Percentiles rank a stretch among this genome's conserved stretches.
Evolutionary conservation across 225 moss, liverwort and hornwort species (phyloP).

Genomic region (Lunularia cruciata): DNA sequence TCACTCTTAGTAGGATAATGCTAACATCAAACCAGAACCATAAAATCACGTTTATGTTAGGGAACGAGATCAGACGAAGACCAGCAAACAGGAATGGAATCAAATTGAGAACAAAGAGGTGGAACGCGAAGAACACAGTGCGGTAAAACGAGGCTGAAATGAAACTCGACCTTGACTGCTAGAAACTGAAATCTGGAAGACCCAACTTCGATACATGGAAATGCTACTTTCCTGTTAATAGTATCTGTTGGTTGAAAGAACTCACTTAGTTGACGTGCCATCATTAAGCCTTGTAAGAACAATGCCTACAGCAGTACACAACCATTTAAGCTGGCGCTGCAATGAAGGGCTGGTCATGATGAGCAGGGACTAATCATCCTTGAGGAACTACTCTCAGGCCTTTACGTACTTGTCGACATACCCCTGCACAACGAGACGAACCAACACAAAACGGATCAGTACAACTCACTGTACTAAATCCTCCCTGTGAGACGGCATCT

Average conservation of each 20-base stretch:
- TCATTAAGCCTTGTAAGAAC: background rate
- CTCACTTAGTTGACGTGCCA: background rate
- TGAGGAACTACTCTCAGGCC: constrained; percentile 30
- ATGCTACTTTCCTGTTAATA: background rate
- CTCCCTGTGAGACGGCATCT: too few species aligned
- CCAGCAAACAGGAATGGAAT: too few species aligned
- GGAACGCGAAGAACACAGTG: too few species aligned
- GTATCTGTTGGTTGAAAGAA: constrained; percentile 11
- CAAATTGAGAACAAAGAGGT: too few species aligned
- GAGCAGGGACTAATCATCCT: background rate
- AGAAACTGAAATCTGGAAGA: background rate
- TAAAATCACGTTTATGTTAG: too few species aligned
- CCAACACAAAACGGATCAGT: too few species aligned
- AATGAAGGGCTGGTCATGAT: background rate
- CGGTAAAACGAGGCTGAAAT: too few species aligned
- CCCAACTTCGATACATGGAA: background rate
- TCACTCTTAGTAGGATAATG: too few species aligned
- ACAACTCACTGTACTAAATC: too few species aligned
- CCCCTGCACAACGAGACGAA: constrained; percentile 57
- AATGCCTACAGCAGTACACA: background rate
- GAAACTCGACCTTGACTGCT: background rate
- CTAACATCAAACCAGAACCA: too few species aligned
- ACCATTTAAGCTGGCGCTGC: background rate
- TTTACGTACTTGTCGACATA: constrained; percentile 89
- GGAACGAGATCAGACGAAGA: too few species aligned